Conservation (phyloP, 1,284 basidiomycete species). For the Leccinum griseonigrum region DNA sequence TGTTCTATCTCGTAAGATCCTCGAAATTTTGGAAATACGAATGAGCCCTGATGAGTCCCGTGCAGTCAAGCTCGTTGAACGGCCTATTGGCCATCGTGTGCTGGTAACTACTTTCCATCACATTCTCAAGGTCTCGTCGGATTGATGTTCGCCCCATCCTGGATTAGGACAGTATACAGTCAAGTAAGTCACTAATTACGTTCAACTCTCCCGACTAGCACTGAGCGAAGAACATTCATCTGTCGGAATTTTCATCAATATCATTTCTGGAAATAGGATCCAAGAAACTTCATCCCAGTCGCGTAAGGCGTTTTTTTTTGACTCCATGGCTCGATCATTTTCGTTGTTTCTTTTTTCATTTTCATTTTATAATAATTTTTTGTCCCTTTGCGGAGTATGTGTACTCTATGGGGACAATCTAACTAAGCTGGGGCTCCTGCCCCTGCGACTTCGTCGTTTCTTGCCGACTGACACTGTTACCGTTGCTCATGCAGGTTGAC, state of each 20-base stretch:
- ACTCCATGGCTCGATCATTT: background rate
- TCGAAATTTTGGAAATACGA: background rate
- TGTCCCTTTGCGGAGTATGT: too few species aligned
- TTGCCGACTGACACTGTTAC: background rate
- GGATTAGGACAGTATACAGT: slow-evolving; percentile 2
- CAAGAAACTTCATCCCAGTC: slow-evolving; percentile 3
- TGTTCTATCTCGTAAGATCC: slow-evolving; percentile 13
- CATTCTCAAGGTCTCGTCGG: background rate
- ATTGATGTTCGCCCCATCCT: background rate
- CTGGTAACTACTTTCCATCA: slow-evolving; percentile 5
- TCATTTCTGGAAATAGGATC: slow-evolving; percentile 6
- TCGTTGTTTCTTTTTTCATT: too few species aligned
- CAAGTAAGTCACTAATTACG: background rate
- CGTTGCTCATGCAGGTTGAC: slow-evolving; percentile 7
- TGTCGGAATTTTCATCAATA: background rate
- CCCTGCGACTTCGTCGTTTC: background rate
- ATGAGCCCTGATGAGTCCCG: background rate
- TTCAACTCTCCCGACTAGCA: background rate
- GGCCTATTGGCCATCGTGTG: slow-evolving; percentile 9
- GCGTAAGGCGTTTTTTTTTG: background rate
- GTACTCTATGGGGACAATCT: too few species aligned
- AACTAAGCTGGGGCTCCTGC: too few species aligned
- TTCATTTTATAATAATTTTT: background rate
- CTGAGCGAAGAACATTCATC: background rate
- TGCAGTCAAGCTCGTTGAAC: slow-evolving; percentile 11